Conservation (phyloP, 1,284 basidiomycete species). For the Sanghuangporus sanghuang region DNA sequence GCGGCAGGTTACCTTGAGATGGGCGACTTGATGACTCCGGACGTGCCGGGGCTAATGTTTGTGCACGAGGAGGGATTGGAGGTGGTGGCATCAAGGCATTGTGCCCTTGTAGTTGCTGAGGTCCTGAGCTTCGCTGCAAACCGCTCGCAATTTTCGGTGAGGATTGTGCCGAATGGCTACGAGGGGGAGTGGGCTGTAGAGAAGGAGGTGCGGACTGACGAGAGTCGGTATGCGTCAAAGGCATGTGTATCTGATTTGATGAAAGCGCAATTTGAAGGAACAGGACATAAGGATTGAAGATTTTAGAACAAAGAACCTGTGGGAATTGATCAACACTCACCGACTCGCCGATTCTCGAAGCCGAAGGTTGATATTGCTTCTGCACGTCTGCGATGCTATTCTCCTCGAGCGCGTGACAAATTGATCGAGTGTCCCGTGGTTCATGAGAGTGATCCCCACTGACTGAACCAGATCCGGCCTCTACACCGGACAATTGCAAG, state of each 20-base stretch:
- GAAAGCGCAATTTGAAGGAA: not conserved
- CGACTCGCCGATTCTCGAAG: no score
- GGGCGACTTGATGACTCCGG: not conserved
- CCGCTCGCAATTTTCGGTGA: not conserved
- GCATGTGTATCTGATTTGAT: not conserved
- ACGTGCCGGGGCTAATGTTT: not conserved
- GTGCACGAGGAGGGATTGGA: not conserved
- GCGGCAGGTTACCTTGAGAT: not conserved
- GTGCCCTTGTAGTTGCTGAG: not conserved
- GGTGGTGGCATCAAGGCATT: conserved; percentile 1
- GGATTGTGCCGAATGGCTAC: not conserved
- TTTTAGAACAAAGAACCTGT: not conserved
- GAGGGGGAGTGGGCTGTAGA: not conserved
- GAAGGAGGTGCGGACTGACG: not conserved
- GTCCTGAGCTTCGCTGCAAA: not conserved
- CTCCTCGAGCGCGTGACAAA: not conserved
- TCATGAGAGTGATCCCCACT: not conserved
- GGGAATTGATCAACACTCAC: not conserved
- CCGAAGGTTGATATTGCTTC: not conserved
- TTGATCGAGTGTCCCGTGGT: not conserved
- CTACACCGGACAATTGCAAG: not conserved
- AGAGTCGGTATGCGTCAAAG: not conserved
- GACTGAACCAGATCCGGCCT: not conserved
- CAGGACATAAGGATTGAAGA: not conserved
- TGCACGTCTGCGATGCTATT: not conserved